phyloP scores from a whole-genome alignment of 2,329 filamentous ascomycete species.

The Verticillium tricorpus region DNA sequence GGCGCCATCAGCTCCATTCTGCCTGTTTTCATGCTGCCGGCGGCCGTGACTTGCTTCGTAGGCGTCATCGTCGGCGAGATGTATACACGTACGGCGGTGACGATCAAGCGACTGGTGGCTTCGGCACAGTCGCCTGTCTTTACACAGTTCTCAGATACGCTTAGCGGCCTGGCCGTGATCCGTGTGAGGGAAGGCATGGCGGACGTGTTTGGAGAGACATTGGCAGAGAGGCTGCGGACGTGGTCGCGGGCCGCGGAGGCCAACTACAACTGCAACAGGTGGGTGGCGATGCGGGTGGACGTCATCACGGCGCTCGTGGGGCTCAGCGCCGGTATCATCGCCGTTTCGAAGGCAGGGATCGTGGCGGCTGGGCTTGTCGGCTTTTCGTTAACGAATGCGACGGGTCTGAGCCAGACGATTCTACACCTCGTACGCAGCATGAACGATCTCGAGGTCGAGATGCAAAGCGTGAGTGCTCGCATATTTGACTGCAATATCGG shows the following conservation, averaged over 20 bases:
- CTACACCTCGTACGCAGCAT: slow-evolving; percentile 46
- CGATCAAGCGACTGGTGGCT: slow-evolving; percentile 40
- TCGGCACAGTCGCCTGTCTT: slow-evolving; percentile 50
- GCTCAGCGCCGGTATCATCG: slow-evolving; percentile 47
- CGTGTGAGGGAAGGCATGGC: slow-evolving; percentile 38
- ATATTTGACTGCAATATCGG: background rate
- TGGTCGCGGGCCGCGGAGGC: slow-evolving; percentile 44
- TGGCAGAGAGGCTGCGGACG: slow-evolving; percentile 45
- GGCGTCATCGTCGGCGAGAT: slow-evolving; percentile 43
- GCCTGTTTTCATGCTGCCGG: slow-evolving; percentile 45
- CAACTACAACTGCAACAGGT: slow-evolving; percentile 52
- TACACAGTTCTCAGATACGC: slow-evolving; percentile 50
- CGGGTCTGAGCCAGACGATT: slow-evolving; percentile 48
- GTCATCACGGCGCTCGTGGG: slow-evolving; percentile 49
- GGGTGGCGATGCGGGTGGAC: slow-evolving; percentile 51
- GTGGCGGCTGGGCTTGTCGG: slow-evolving; percentile 50
- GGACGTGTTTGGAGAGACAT: slow-evolving; percentile 37
- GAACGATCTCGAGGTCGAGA: slow-evolving; percentile 53
- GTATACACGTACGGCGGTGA: slow-evolving; percentile 45
- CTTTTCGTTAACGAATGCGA: slow-evolving; percentile 52
- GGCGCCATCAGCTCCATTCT: slow-evolving; percentile 45
- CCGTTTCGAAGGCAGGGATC: slow-evolving; percentile 39
- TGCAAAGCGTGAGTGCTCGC: slow-evolving; percentile 44
- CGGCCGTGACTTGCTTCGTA: slow-evolving; percentile 37
- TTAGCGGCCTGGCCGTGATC: slow-evolving; percentile 46